Percentiles rank a stretch among this genome's conserved stretches.
Evolutionary conservation across 129 eudicot species (phyloP).

Genomic region (Lactuca saligna): DNA sequence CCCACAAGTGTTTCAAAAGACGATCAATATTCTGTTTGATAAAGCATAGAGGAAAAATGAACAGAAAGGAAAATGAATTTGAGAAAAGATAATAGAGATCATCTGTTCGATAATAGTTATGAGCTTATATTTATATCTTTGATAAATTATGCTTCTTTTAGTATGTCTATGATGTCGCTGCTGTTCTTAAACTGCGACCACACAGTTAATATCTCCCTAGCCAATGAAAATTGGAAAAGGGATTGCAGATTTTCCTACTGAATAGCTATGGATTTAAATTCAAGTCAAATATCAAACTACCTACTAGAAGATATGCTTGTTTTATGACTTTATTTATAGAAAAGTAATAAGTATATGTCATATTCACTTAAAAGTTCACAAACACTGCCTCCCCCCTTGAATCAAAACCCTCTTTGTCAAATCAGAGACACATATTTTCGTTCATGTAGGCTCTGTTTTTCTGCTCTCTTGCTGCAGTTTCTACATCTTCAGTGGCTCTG

Average conservation of each 20-base stretch:
- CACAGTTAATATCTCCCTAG: neutral
- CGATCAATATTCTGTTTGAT: conserved; percentile 6
- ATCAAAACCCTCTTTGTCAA: conserved; percentile 3
- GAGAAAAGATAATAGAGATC: conserved; percentile 15
- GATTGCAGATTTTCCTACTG: neutral
- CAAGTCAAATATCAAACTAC: neutral
- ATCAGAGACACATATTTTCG: neutral
- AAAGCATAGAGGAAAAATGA: neutral
- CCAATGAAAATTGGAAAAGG: neutral
- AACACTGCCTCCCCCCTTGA: neutral
- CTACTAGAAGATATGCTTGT: neutral
- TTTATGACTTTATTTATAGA: no score
- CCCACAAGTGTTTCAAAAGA: neutral
- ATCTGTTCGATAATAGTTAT: neutral
- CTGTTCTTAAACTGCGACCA: conserved; percentile 13
- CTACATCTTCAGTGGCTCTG: neutral
- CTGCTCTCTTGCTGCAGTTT: conserved; percentile 14
- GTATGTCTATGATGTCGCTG: conserved; percentile 8
- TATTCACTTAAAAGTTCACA: neutral
- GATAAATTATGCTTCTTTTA: conserved; percentile 2
- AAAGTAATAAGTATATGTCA: neutral
- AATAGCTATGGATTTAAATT: neutral
- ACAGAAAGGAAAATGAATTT: neutral
- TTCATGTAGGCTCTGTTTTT: conserved; percentile 8
- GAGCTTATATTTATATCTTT: conserved; percentile 15